Evolutionary conservation across 306 rosid species (phyloP).

Genomic region (Hippophae rhamnoides): DNA sequence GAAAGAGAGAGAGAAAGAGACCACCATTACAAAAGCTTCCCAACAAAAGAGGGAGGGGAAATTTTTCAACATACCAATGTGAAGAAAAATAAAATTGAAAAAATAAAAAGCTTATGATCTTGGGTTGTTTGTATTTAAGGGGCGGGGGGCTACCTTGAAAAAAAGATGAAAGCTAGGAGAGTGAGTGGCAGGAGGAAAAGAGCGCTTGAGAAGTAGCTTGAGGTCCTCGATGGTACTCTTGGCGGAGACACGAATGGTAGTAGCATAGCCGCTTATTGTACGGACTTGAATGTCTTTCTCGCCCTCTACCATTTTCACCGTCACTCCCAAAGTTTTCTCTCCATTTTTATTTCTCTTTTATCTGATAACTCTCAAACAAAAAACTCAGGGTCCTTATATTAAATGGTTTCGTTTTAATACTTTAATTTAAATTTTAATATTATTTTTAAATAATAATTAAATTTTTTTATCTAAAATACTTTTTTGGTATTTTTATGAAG

Average conservation of each 20-base stretch:
- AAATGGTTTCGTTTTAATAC: too few species aligned
- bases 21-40: too few species aligned
- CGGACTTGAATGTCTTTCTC: conserved; percentile 43
- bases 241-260: conserved; percentile 32
- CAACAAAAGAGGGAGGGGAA: not conserved
- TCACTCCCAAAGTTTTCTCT: not conserved
- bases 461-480: too few species aligned
- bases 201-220: conserved; percentile 52
- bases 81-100: not conserved
- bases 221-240: conserved; percentile 40
- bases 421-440: too few species aligned
- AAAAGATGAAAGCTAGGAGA: conserved; percentile 78
- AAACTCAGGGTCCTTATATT: too few species aligned
- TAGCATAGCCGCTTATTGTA: conserved; percentile 53
- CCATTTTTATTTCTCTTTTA: too few species aligned
- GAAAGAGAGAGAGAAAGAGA: too few species aligned
- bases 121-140: not conserved
- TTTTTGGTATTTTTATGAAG: too few species aligned
- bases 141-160: conserved; percentile 36
- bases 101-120: not conserved
- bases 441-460: too few species aligned
- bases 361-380: too few species aligned
- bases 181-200: conserved; percentile 46
- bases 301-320: conserved; percentile 24
- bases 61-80: not conserved